Evolutionary conservation across 2,329 filamentous ascomycete species (phyloP).

Genomic region (Botrytis sinoallii): DNA sequence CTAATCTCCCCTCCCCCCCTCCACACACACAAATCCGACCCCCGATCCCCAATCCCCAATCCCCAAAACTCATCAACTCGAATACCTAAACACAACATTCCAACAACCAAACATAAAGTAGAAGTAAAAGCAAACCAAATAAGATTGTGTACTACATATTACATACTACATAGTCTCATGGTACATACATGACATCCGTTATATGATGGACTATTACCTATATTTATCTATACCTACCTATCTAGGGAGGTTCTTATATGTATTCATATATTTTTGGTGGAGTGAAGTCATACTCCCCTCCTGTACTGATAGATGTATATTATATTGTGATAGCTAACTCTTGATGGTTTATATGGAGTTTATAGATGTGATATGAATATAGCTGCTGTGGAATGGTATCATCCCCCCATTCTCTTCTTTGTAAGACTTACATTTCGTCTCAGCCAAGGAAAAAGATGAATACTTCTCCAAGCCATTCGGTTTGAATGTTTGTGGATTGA

Average conservation of each 20-base stretch:
- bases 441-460: accelerated
- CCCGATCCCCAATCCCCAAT: accelerated
- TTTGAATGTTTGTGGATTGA: not conserved
- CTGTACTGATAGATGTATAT: too few relatives aligned
- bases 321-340: not conserved
- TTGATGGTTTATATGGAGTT: not conserved
- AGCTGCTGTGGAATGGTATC: not conserved
- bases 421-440: not conserved
- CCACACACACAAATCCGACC: too few relatives aligned
- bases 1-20: too few relatives aligned
- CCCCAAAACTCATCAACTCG: too few relatives aligned
- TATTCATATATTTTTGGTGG: not conserved
- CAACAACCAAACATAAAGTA: not conserved
- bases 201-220: not conserved
- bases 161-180: too few relatives aligned
- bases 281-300: too few relatives aligned
- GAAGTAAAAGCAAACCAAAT: not conserved
- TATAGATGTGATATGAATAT: not conserved
- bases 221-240: not conserved
- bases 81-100: not conserved
- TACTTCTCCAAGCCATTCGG: not conserved
- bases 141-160: not conserved
- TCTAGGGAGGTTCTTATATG: not conserved
- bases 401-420: not conserved
- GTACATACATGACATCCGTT: accelerated